Conservation (phyloP, 441 rosid species). For the Macaranga tanarius region DNA sequence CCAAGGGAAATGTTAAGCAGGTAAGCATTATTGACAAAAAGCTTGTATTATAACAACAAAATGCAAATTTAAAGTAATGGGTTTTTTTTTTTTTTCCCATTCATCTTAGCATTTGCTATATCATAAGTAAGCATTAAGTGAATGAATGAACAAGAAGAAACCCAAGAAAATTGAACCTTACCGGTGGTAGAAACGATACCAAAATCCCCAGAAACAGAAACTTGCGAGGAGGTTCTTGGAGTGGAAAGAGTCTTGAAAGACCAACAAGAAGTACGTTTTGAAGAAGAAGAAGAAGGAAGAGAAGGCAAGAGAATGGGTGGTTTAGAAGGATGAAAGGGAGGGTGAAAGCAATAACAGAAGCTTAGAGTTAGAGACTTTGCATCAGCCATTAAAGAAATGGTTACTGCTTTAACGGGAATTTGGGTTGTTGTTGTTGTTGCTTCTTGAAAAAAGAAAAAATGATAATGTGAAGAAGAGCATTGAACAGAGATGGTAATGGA, state of each 20-base stretch:
- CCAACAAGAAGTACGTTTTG: background rate
- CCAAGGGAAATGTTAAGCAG: no score
- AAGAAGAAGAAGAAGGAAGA: constrained; percentile 9
- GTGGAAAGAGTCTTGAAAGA: constrained; percentile 6
- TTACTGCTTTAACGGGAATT: background rate
- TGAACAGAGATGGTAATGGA: background rate
- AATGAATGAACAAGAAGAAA: background rate
- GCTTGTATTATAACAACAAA: background rate
- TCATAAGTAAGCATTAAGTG: background rate
- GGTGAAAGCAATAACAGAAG: constrained; percentile 15
- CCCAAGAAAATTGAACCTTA: constrained; percentile 4
- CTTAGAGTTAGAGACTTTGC: background rate
- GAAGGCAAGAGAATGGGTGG: constrained; percentile 17
- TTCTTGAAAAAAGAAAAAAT: no score
- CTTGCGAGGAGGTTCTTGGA: constrained; percentile 10
- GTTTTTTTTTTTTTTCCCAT: background rate
- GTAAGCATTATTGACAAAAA: background rate
- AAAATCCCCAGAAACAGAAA: constrained; percentile 28
- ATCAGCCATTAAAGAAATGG: constrained; percentile 10
- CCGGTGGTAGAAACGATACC: constrained; percentile 32
- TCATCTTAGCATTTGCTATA: background rate
- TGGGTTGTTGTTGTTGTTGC: background rate
- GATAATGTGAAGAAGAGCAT: no score
- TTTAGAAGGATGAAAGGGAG: constrained; percentile 9
- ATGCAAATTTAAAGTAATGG: background rate